These are phyloP conservation scores for Alternaria solani DNA, from an alignment of 2,329 filamentous ascomycete genomes.

Conservation along the genomic window DNA sequence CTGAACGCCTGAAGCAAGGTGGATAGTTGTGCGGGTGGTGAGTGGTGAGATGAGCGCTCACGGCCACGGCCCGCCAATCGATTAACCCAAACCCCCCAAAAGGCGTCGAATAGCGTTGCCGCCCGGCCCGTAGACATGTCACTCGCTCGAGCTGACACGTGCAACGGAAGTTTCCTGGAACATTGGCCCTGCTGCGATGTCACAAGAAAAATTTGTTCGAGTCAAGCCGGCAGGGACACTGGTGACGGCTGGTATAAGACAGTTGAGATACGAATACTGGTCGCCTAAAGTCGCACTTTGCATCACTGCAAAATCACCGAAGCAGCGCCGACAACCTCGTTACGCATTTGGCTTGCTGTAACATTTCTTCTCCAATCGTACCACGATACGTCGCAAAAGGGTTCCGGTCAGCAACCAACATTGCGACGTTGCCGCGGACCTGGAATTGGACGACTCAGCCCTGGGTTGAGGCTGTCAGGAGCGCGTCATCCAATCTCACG, in stretches of 20 bases:
- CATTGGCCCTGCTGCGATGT: neutral
- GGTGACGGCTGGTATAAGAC: neutral
- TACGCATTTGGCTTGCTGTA: neutral
- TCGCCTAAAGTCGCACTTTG: constrained; percentile 3
- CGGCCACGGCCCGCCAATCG: neutral
- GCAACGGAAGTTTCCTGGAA: constrained; percentile 5
- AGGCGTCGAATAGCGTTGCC: neutral
- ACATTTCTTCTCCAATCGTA: constrained; percentile 1
- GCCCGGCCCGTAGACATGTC: constrained; percentile 8
- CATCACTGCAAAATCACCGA: constrained; percentile 6
- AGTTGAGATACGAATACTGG: neutral
- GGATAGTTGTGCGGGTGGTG: neutral
- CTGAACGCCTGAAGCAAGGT: constrained; percentile 1
- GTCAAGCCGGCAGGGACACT: neutral
- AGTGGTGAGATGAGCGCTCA: neutral
- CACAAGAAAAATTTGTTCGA: neutral
- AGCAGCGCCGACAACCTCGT: constrained; percentile 6
- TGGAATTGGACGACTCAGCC: neutral
- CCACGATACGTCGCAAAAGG: neutral
- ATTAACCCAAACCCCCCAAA: too few relatives aligned
- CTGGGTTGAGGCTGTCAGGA: constrained; percentile 8
- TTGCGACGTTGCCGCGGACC: neutral
- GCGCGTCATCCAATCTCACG: constrained; percentile 7
- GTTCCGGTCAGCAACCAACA: constrained; percentile 1
- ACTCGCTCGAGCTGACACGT: neutral